A percentile compares a stretch with the other conserved stretches of the same genome.
Evolutionary conservation across 2,329 filamentous ascomycete genomes (phyloP).

Genomic region (Didymella sp.): DNA sequence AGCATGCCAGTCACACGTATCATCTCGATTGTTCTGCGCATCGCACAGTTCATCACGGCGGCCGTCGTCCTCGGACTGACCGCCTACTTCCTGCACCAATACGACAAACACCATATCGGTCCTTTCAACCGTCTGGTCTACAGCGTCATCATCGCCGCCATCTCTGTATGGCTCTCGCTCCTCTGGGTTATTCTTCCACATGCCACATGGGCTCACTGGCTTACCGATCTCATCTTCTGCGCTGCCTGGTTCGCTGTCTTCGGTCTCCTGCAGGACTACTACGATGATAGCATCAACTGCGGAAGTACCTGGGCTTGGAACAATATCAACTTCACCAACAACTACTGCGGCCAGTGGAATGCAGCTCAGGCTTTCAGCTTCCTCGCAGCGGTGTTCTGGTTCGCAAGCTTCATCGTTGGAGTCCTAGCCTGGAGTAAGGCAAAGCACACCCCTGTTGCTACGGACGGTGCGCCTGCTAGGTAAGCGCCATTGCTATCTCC

Average conservation of each 20-base stretch:
- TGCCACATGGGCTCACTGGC: conserved; percentile 69
- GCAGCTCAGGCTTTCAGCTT: conserved; percentile 74
- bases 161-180: conserved; percentile 71
- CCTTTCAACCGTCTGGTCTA: conserved; percentile 73
- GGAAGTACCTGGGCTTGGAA: conserved; percentile 58
- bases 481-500: background rate
- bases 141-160: conserved; percentile 71
- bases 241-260: conserved; percentile 66
- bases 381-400: conserved; percentile 73
- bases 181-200: conserved; percentile 76
- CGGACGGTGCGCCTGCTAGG: conserved; percentile 4
- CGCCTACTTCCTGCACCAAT: conserved; percentile 25
- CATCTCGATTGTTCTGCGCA: conserved; percentile 63
- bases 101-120: conserved; percentile 57
- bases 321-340: conserved; percentile 52
- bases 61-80: conserved; percentile 57
- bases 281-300: conserved; percentile 27
- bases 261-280: conserved; percentile 50
- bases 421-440: conserved; percentile 8
- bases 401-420: conserved; percentile 49
- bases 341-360: conserved; percentile 72
- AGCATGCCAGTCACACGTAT: conserved; percentile 52
- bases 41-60: conserved; percentile 70
- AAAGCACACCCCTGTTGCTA: background rate
- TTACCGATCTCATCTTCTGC: conserved; percentile 72